Evolutionary conservation across 257 asterid species (phyloP).

Genomic region (Nemophila menziesii): DNA sequence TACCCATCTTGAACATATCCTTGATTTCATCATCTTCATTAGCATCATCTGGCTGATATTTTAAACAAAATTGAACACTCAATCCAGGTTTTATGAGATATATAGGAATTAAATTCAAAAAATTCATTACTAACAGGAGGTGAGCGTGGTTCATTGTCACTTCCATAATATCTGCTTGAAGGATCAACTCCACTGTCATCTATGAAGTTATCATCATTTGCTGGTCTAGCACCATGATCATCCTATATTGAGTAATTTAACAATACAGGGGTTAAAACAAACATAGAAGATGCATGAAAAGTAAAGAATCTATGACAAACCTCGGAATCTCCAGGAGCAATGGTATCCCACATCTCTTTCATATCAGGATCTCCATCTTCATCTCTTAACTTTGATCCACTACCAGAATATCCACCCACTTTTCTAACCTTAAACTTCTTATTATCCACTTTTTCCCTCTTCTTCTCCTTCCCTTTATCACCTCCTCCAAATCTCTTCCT

Average conservation of each 20-base stretch:
- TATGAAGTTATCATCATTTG: conserved; percentile 78
- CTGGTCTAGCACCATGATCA: conserved; percentile 39
- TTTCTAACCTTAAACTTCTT: conserved; percentile 43
- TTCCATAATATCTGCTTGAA: conserved; percentile 45
- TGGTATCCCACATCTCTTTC: conserved; percentile 96
- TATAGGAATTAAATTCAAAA: too few species aligned
- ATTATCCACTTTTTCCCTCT: conserved; percentile 38
- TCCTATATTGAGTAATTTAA: neutral
- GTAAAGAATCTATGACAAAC: conserved; percentile 16
- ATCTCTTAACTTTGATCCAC: conserved; percentile 47
- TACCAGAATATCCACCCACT: conserved; percentile 28
- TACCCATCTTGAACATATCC: conserved; percentile 59
- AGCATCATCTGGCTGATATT: conserved; percentile 76
- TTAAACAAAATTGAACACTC: conserved; percentile 9
- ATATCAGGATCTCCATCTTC: conserved; percentile 76
- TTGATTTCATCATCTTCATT: conserved; percentile 85
- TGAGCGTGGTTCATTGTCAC: conserved; percentile 45
- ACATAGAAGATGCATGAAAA: neutral
- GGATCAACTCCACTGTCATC: conserved; percentile 80
- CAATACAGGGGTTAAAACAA: neutral
- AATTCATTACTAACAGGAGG: conserved; percentile 41
- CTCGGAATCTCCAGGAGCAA: conserved; percentile 54
- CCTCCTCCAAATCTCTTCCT: conserved; percentile 41
- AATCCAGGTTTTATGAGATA: neutral
- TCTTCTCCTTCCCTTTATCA: conserved; percentile 29